Evolutionary conservation across 2,329 filamentous ascomycete genomes (phyloP), one percentile per base, ranked within the genome.

Genomic region (Myriosclerotinia curreyana): DNA sequence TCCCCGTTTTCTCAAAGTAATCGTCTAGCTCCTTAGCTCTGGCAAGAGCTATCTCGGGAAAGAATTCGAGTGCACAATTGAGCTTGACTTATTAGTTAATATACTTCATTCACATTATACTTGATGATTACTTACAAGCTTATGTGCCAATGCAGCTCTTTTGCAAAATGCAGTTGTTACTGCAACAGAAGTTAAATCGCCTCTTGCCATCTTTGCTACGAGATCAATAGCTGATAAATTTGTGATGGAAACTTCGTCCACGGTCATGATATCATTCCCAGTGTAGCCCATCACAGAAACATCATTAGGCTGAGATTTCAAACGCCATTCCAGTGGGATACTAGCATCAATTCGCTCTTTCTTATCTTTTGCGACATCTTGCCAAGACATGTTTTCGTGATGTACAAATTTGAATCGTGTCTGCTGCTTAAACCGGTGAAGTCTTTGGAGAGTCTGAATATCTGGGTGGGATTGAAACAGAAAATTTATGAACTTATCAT

Each of bases 251-350:
- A 87, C 76, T 69, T 88, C 85, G 40, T 77, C 72, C 17, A 78
- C 65, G 46, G 68, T 66, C 62, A 74, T 64, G 25, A 72, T 71
- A 4, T 69, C 70, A 55, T 66, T 44, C 49, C 68, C 65, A 2
- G 70, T 69, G 48, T 67, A 69, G 8, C 74, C 78, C 0, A 88
- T 76, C 66, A 79, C 86, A 62, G 84, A 79, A 36, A 82, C 79
- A 46, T 86, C 80, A 67, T 82, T 86, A n/a, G 75, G 65, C 64
- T 84, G 80, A 65, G 85, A 77, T 60, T 79, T 75, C 28, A 77
- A 73, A 34, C 77, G 78, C 85, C 85, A 87, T 75, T 83, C 79
- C 38, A 78, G 60, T 0, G 85, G 84, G 60, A 88, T 86, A 2
- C 81, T 76, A 9, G 79, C 75, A 25, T 82, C 74, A 60, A 85